Base-by-base conservation (phyloP, 768 basidiomycete genomes). In the Suillus hirtellus region DNA sequence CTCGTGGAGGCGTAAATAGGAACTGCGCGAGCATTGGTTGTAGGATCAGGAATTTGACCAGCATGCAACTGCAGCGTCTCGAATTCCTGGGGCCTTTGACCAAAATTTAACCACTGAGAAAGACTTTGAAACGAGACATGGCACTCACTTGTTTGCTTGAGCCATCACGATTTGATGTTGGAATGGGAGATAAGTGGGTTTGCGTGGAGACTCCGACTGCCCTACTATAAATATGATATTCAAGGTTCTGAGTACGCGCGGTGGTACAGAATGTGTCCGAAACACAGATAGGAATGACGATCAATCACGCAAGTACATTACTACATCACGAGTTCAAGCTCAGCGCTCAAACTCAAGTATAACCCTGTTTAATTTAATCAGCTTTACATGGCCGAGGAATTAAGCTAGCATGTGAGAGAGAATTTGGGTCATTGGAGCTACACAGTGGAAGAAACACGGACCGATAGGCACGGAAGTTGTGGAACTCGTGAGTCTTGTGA, bases 51-150 rank as follows among this genome's bases (percentile, higher is more conserved):
- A 4, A 73, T 73, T 60, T 86, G 83, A 2, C 87, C 88, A 4
- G 85, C 87, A 63, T 89, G 87, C 15, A 89, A 75, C 73, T 88
- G 83, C 21, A 86, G 69, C 1, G 87, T 88, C 67, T 88, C 86
- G 65, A 87, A 88, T 65, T 86, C 82, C 37, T 82, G 81, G 1
- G 72, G 71, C 64, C 78, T 76, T 35, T 1, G 21, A 40, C 14
- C 24, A n/a, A 19, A 19, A 37, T 4, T n/a, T 14, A 11, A 49
- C 3, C 4, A 44, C 15, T 9, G 11, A 2, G 17, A 44, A 63
- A 8, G 24, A 52, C 2, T 6, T n/a, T 38, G 2, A 35, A 17
- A 17, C 1, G 44, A 1, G 15, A 14, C 10, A 17, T 2, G 11
- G 2, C 10, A 62, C 70, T 55, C 49, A 68, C 73, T 63, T 74